Conservation (phyloP, 306 rosid genomes). For the Malus fusca region DNA sequence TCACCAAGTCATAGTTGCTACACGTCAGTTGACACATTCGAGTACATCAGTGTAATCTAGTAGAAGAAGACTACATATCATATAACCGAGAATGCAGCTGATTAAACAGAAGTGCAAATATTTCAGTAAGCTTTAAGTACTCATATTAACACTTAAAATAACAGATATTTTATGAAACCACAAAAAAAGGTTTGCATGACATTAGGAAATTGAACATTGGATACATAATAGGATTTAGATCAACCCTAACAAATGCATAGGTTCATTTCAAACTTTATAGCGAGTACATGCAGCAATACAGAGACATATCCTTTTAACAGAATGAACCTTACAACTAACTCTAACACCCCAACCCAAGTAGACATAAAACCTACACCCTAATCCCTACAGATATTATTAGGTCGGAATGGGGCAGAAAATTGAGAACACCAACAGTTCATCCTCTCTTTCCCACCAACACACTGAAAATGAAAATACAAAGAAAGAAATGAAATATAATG, state of each 20-base stretch:
- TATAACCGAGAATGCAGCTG: not conserved
- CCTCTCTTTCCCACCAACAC: constrained; percentile 8
- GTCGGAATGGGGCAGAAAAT: not conserved
- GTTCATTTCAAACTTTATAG: constrained; percentile 15
- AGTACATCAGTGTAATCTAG: not conserved
- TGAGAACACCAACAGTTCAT: constrained; percentile 17
- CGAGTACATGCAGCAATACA: constrained; percentile 1
- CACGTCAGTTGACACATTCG: not conserved
- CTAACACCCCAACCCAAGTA: not conserved
- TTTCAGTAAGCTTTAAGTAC: not conserved
- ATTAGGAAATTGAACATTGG: not conserved
- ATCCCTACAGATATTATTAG: constrained; percentile 9
- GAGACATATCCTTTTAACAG: not conserved
- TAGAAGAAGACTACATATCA: not conserved
- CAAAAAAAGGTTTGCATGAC: not conserved
- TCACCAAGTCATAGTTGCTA: not conserved
- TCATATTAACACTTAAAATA: not conserved
- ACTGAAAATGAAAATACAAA: not conserved
- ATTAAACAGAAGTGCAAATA: not conserved
- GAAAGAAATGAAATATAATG: constrained; percentile 1
- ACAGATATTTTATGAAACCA: not conserved
- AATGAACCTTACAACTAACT: constrained; percentile 7
- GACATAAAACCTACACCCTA: constrained; percentile 12
- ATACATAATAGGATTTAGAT: constrained; percentile 2
- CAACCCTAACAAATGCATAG: constrained; percentile 3